Conservation (phyloP, 345 rosid species). For the Gossypioides kirkii region DNA sequence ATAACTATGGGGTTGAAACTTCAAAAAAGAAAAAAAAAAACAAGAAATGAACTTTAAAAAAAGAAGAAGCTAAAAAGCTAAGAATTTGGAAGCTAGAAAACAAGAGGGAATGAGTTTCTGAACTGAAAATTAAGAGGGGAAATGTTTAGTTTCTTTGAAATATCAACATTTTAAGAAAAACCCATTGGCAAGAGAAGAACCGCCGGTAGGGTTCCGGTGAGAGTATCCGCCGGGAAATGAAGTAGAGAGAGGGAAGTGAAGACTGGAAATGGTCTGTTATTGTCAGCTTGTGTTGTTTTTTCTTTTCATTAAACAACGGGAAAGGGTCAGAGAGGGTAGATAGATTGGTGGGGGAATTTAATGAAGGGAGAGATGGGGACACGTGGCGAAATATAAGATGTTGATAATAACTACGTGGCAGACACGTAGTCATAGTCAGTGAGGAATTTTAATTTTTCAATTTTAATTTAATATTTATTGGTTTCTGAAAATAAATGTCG, state of each 20-base stretch:
- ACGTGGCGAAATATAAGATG: constrained; percentile 19
- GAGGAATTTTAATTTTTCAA: background rate
- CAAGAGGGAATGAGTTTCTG: background rate
- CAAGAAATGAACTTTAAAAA: background rate
- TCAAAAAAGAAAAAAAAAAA: background rate
- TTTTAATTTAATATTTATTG: background rate
- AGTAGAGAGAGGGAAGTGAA: constrained; percentile 10
- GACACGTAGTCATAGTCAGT: constrained; percentile 12
- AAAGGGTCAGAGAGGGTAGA: background rate
- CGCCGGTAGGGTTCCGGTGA: constrained; percentile 8
- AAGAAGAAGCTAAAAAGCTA: background rate
- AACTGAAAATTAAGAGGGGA: background rate
- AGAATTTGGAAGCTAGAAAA: background rate
- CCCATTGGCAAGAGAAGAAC: background rate
- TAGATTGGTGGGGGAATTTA: background rate
- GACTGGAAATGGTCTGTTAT: background rate
- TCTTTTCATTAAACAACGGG: constrained; percentile 16
- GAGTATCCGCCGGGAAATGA: background rate
- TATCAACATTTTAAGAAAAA: background rate
- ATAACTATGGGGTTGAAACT: background rate
- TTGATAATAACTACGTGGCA: constrained; percentile 20
- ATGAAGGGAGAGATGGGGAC: background rate
- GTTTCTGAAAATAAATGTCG: background rate
- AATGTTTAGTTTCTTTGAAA: background rate
- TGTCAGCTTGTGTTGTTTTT: background rate